phyloP scores from a whole-genome alignment of 306 rosid genomes.

The Carpinus viminea region DNA sequence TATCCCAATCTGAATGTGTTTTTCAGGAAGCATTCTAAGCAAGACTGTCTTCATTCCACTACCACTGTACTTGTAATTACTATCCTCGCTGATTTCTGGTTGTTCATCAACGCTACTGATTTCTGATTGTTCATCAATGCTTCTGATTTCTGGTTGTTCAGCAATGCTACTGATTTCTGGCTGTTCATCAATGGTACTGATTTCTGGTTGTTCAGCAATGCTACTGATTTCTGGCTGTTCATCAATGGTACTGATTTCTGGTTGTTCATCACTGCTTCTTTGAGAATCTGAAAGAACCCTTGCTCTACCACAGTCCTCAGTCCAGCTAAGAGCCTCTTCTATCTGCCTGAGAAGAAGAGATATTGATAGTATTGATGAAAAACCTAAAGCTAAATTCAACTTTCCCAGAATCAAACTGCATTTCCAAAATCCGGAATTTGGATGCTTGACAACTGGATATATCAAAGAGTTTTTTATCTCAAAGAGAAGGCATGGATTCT shows the following conservation, averaged over 20 bases:
- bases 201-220: constrained; percentile 29
- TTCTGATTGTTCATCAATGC: constrained; percentile 30
- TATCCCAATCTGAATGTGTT: constrained; percentile 64
- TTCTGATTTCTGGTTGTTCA: constrained; percentile 34
- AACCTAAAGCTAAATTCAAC: constrained; percentile 60
- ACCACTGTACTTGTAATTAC: constrained; percentile 43
- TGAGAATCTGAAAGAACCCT: constrained; percentile 30
- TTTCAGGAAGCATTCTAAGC: constrained; percentile 67
- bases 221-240: constrained; percentile 33
- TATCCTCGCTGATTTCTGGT: constrained; percentile 38
- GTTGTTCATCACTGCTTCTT: constrained; percentile 16
- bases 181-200: constrained; percentile 23
- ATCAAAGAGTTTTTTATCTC: constrained; percentile 54
- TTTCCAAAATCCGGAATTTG: constrained; percentile 56
- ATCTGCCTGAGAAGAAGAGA: constrained; percentile 63
- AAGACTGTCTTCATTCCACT: constrained; percentile 44
- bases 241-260: constrained; percentile 28
- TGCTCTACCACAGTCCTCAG: constrained; percentile 37
- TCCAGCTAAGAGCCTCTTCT: constrained; percentile 45
- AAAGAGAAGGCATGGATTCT: constrained; percentile 66
- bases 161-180: too few species aligned
- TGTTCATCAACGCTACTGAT: constrained; percentile 4
- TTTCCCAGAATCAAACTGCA: constrained; percentile 73
- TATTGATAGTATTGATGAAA: constrained; percentile 57
- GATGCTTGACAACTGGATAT: constrained; percentile 38